phyloP scores from a whole-genome alignment of 805 yeast genomes.

The Suhomyces kilbournensis region DNA sequence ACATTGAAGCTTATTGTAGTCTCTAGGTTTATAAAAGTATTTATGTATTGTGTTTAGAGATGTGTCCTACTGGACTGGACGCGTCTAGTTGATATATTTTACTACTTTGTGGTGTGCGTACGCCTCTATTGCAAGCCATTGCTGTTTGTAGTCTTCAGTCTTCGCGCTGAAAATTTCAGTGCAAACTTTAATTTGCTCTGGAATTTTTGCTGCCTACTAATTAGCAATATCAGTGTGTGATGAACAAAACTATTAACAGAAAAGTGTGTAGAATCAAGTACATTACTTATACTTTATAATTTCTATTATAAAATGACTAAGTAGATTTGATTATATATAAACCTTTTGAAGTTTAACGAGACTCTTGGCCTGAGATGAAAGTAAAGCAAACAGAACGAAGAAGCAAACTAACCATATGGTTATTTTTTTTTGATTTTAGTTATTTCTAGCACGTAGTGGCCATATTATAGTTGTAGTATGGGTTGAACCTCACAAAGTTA shows the following conservation, averaged over 20 bases:
- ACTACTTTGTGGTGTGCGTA: neutral
- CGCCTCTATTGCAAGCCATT: neutral
- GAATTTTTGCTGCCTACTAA: neutral
- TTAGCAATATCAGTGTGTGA: no score
- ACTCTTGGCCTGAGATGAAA: neutral
- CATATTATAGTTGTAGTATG: slow-evolving; percentile 34
- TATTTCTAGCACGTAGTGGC: slow-evolving; percentile 19
- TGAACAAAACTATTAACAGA: no score
- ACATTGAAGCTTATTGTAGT: neutral
- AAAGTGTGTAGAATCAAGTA: no score
- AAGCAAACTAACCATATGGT: neutral
- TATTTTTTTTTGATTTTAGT: neutral
- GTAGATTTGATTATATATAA: no score
- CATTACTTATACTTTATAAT: neutral
- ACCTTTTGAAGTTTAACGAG: neutral
- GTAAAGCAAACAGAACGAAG: neutral
- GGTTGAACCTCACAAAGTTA: slow-evolving; percentile 35
- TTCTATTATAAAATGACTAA: neutral
- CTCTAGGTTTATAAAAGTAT: neutral
- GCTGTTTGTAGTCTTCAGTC: no score
- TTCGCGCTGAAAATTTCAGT: neutral
- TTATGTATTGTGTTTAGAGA: neutral
- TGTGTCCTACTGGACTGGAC: neutral
- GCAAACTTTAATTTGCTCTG: neutral
- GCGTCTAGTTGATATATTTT: neutral